Base-by-base conservation (phyloP, 75 land plant species). In the Picea sitchensis region DNA sequence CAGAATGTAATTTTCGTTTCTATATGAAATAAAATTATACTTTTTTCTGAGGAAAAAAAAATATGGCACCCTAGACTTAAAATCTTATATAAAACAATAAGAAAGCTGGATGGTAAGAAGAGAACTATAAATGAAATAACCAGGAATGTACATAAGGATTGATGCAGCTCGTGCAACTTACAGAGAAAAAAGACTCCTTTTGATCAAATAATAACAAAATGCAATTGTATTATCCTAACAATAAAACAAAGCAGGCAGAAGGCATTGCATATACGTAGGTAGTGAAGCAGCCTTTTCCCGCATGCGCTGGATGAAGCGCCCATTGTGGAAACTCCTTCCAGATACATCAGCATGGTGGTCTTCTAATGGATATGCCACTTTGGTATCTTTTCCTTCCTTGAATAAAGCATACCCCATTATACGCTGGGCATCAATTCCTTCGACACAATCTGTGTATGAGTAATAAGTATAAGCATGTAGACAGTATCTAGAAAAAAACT, bases 251-350 rank as follows among this genome's bases (percentile, higher is more conserved):
- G 18, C 56, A 67, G 17, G 15, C 3, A 71, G 44, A 57, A 5
- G 32, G 51, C 26, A 80, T 1, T 32, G n/a, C 11, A 38, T 69
- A 54, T 88, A 95, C 98, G 82, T 92, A 38, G 91, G 91, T 63
- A 96, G 91, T 12, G 86, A 76, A 32, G 91, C 86, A 72, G 94
- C 97, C 74, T 94, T 96, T 74, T 90, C 87, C 64, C 98, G 81
- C 93, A 96, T 77, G 77, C 90, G 87, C 80, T 96, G 98, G 13
- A 95, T 86, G 79, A 96, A 96, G 18, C 98, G 98, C 3, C 98
- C 98, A 87, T 96, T 90, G 75, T 96, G 98, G 78, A 96, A 96
- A 86, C 98, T 94, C 78, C 98, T 86, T 18, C 98, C 98, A 26
- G 98, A 84, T 18, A 96, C 92, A 81, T 96, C 92, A 11, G 83